Evolutionary conservation across 106 monocot species (phyloP).

Genomic region (Allium sativum): DNA sequence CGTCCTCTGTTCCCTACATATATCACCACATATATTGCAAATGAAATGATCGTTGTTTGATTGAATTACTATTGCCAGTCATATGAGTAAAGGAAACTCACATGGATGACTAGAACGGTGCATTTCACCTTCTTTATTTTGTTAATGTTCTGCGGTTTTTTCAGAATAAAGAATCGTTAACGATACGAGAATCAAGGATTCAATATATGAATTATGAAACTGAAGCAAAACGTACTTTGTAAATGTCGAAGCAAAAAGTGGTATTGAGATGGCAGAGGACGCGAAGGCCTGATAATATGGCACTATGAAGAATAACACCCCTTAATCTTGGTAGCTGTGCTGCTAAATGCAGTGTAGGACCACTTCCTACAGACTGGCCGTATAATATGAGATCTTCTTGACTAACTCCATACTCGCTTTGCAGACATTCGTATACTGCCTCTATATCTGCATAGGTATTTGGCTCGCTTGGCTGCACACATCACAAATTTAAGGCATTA

Average conservation of each 20-base stretch:
- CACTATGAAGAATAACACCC: slow-evolving; percentile 76
- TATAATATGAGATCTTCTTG: slow-evolving; percentile 78
- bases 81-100: slow-evolving; percentile 21
- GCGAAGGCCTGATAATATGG: slow-evolving; percentile 69
- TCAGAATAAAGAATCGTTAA: slow-evolving; percentile 4
- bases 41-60: too few relatives aligned
- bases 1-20: slow-evolving; percentile 63
- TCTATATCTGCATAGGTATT: slow-evolving; percentile 88
- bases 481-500: background rate
- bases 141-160: slow-evolving; percentile 57
- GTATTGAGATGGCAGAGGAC: slow-evolving; percentile 70
- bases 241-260: slow-evolving; percentile 78
- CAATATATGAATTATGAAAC: too few relatives aligned
- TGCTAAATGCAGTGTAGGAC: slow-evolving; percentile 77
- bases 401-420: slow-evolving; percentile 73
- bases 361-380: slow-evolving; percentile 82
- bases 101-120: slow-evolving; percentile 90
- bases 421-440: slow-evolving; percentile 66
- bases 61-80: too few relatives aligned
- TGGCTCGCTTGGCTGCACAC: slow-evolving; percentile 53
- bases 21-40: too few relatives aligned
- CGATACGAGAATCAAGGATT: background rate
- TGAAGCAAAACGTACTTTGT: slow-evolving; percentile 38
- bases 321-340: slow-evolving; percentile 60
- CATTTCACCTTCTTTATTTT: slow-evolving; percentile 88